Evolutionary conservation across 495 filamentous ascomycete species (phyloP).

Genomic region (Penicillium macrosclerotiorum): DNA sequence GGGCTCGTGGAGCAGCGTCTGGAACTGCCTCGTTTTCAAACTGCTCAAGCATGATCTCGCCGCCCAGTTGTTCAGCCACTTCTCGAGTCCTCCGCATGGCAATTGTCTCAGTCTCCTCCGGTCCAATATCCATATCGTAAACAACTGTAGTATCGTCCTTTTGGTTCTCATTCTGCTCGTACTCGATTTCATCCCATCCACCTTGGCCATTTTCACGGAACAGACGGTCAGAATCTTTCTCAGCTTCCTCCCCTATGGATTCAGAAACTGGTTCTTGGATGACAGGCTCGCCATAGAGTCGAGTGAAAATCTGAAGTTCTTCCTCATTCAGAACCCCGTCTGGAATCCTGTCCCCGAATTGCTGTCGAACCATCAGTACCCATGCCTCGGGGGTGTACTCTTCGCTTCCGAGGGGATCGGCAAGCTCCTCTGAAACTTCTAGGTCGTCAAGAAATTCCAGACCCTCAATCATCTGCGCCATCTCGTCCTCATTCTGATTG

Average conservation of each 20-base stretch:
- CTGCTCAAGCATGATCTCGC: constrained; percentile 47
- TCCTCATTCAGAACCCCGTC: constrained; percentile 64
- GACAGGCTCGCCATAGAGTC: constrained; percentile 73
- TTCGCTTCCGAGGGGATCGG: constrained; percentile 26
- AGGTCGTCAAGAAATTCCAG: constrained; percentile 30
- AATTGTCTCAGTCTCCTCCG: constrained; percentile 27
- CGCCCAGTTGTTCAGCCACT: constrained; percentile 45
- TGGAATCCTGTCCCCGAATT: constrained; percentile 76
- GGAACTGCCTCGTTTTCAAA: constrained; percentile 52
- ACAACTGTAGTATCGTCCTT: constrained; percentile 32
- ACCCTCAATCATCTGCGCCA: constrained; percentile 36
- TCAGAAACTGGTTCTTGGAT: constrained; percentile 37
- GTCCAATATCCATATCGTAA: constrained; percentile 41
- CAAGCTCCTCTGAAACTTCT: constrained; percentile 16
- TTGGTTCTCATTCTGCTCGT: constrained; percentile 23
- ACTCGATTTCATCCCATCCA: constrained; percentile 58
- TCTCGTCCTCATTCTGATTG: constrained; percentile 32
- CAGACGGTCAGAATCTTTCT: constrained; percentile 36
- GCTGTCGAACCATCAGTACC: constrained; percentile 66
- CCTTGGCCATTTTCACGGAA: constrained; percentile 61
- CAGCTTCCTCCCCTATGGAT: constrained; percentile 26
- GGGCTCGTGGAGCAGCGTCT: constrained; percentile 44
- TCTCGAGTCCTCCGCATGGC: constrained; percentile 42
- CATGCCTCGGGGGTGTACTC: constrained; percentile 55
- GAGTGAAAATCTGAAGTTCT: constrained; percentile 73